Evolutionary conservation across 2,329 filamentous ascomycete species (phyloP), one percentile per base, ranked within the genome.

Genomic region (Trichophyton mentagrophytes): DNA sequence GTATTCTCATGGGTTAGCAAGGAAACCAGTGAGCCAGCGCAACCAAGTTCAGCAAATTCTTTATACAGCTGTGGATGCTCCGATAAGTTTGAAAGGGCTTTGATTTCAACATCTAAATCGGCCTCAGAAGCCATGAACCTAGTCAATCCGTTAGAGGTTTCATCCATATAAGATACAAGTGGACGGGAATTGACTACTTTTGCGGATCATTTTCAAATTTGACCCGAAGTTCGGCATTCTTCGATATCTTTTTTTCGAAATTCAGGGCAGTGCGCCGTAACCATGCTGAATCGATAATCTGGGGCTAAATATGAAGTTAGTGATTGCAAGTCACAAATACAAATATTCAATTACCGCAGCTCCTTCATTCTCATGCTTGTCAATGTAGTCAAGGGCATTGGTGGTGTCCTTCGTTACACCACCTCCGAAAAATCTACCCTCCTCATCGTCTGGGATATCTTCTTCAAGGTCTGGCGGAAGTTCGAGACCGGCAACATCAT

Each of bases 1-100:
- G 91, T 92, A 71, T 99, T 99, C 68, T 99, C 93, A 71, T 99
- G 93, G 15, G 92, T 87, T 57, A 99, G 77, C 59, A 99, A 75
- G 1, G 86, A 83, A 1, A 95, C 89, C 58, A 99, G 74, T 60
- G 86, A 91, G 3, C 76, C 82, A 0, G 85, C 84, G 62, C 85
- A 88, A 20, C 88, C 88, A 58, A 90, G 78, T 65, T 84, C 85
- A 36, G 87, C 85, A 68, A 96, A 90, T 63, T 95, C 89, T 11
- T 78, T 77, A 72, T 93, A 96, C 20, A 96, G 80, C 63, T 88
- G 86, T 2, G 91, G 82, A 70, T 97, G 89, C 68, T 99, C 90
- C 3, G 88, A 85, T 1, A 99, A 77, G 65, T 96, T 87, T 49
- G 89, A 93, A 62, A 97, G 79, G 30, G 82, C 83, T 72, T 95